Conservation (phyloP, 2,329 filamentous ascomycete species). For the Fusarium marasasianum region DNA sequence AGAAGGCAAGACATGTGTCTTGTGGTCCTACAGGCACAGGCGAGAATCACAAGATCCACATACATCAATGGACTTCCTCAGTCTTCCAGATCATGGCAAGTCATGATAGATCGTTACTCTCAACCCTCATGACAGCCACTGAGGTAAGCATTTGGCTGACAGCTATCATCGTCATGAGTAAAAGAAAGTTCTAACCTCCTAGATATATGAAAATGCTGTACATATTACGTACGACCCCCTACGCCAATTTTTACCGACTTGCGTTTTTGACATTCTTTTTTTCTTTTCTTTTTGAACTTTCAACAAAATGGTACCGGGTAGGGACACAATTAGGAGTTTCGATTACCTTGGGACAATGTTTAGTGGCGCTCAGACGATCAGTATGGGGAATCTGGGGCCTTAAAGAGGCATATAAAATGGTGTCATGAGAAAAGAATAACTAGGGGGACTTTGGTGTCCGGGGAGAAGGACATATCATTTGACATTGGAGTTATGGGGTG, state of each 20-base stretch:
- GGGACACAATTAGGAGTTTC: slow-evolving; percentile 15
- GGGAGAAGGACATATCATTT: slow-evolving; percentile 17
- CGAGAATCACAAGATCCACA: neutral
- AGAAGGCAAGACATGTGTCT: neutral
- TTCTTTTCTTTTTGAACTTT: slow-evolving; percentile 1
- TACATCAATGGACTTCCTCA: neutral
- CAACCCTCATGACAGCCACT: neutral
- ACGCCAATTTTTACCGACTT: neutral
- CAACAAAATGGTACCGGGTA: neutral
- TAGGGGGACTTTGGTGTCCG: slow-evolving; percentile 24
- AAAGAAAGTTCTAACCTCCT: neutral
- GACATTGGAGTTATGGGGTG: slow-evolving; percentile 24
- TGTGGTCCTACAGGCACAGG: neutral
- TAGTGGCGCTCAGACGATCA: slow-evolving; percentile 14
- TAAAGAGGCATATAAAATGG: slow-evolving; percentile 4
- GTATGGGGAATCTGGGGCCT: slow-evolving; percentile 1
- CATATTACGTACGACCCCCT: neutral
- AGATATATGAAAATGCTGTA: neutral
- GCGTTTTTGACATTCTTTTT: slow-evolving; percentile 10
- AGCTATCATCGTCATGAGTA: neutral
- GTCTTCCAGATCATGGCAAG: neutral
- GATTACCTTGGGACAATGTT: slow-evolving; percentile 21
- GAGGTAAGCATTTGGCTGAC: neutral
- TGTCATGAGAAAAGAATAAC: slow-evolving; percentile 15
- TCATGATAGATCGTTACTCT: neutral